Evolutionary conservation across 768 basidiomycete species (phyloP).

Genomic region (Lentinula sp.): DNA sequence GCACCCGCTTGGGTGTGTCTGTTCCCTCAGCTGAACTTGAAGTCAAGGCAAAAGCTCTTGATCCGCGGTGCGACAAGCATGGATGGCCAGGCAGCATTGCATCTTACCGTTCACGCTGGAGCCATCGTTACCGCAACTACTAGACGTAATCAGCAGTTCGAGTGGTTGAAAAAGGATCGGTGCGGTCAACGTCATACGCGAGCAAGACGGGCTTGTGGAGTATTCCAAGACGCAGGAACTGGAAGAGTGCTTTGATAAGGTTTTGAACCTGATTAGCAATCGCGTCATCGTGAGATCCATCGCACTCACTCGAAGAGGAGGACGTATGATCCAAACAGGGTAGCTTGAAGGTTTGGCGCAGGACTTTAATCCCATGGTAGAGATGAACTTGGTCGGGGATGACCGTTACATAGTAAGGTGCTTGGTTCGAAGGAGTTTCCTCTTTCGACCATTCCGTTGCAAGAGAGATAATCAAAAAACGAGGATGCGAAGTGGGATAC

Average conservation of each 20-base stretch:
- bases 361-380: conserved; percentile 15
- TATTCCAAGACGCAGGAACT: not conserved
- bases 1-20: conserved; percentile 16
- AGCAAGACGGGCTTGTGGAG: conserved; percentile 6
- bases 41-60: conserved; percentile 11
- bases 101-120: conserved; percentile 12
- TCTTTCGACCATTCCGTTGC: conserved; percentile 14
- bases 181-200: conserved; percentile 9
- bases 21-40: conserved; percentile 13
- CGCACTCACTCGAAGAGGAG: conserved; percentile 10
- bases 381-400: conserved; percentile 17
- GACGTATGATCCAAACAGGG: conserved; percentile 10
- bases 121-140: conserved; percentile 15
- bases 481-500: conserved; percentile 12
- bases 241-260: conserved; percentile 11
- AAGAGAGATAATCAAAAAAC: conserved; percentile 5
- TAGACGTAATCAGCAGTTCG: conserved; percentile 9
- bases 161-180: conserved; percentile 10
- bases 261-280: conserved; percentile 18
- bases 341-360: conserved; percentile 14
- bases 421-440: conserved; percentile 16
- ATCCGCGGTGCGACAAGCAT: conserved; percentile 15
- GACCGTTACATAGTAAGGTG: conserved; percentile 16
- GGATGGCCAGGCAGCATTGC: conserved; percentile 14
- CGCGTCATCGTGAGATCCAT: conserved; percentile 13